Percentiles rank a stretch among this genome's conserved stretches.
phyloP scores from a whole-genome alignment of 306 rosid species.

The Quercus suber region DNA sequence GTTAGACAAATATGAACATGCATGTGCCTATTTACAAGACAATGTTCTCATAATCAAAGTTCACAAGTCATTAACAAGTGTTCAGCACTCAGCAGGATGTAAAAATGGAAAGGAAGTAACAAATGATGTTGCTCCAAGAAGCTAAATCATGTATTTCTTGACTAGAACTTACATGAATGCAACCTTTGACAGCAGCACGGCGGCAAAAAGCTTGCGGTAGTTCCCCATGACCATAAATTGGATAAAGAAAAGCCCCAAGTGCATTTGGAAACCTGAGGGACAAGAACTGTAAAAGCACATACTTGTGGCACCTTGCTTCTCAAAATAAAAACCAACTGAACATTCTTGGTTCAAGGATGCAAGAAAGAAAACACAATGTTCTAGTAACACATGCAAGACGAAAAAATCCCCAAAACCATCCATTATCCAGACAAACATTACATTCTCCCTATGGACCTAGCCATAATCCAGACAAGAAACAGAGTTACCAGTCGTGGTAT shows the following conservation, averaged over 20 bases:
- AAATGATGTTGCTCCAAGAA: neutral
- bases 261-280: slow-evolving; percentile 70
- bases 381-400: neutral
- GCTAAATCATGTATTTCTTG: neutral
- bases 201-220: slow-evolving; percentile 86
- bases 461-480: neutral
- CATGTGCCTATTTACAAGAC: neutral
- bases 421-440: neutral
- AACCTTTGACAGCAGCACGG: slow-evolving; percentile 95
- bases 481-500: neutral
- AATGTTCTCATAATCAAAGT: neutral
- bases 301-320: neutral
- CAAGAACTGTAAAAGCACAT: slow-evolving; percentile 2
- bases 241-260: slow-evolving; percentile 76
- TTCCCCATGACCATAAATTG: slow-evolving; percentile 89
- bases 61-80: neutral
- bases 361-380: neutral
- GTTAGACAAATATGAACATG: slow-evolving; percentile 5
- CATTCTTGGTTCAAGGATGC: neutral
- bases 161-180: slow-evolving; percentile 76
- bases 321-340: slow-evolving; percentile 6
- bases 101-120: neutral
- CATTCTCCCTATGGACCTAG: neutral
- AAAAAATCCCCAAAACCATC: neutral
- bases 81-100: neutral